Evolutionary conservation across 345 rosid species (phyloP), one percentile per base, ranked within the genome.

Genomic region (Noccaea bulbosa): DNA sequence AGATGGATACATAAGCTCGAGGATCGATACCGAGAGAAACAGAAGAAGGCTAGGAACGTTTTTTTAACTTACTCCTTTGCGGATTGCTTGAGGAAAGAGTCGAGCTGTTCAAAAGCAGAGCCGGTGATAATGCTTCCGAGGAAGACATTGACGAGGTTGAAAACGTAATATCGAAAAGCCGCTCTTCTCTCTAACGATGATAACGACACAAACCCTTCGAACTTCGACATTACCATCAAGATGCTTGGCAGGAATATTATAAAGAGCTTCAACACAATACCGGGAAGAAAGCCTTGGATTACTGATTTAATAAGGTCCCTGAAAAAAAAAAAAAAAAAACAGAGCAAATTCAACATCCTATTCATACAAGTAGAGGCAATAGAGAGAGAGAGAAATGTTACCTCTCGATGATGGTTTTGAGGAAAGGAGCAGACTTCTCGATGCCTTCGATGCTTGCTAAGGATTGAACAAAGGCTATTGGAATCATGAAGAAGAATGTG

Each of bases 401-500:
- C 97, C 17, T 24, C 56, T 94, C 92, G 20, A 89, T 70, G 34
- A 94, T 3, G 60, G 84, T 22, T 79, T 50, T 80, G 78, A 94
- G 84, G 80, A 86, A 86, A 15, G 95, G 87, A 11, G 79, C 88
- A 5, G 27, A 67, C 79, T 91, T 88, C 77, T 85, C 96, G 0
- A 94, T 87, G 76, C 93, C 93, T 66, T 86, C 96, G 0, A 94
- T 72, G 70, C 89, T 94, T 41, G 99, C 99, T 67, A 94, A 71
- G 44, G 96, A 78, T 83, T 94, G 99, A 43, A 94, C 99, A 56
- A 90, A 67, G 52, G 97, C 85, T 62, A 94, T 89, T 3, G 99
- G 99, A 48, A 94, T 88, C 83, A 91, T 86, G 88, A 94, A 94
- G 80, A 89, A 91, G 81, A 91, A 89, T 49, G 99, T 87, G 55